These are phyloP conservation scores for Wallemia ichthyophaga DNA, from an alignment of 1,284 basidiomycete genomes.

Conservation along the genomic window DNA sequence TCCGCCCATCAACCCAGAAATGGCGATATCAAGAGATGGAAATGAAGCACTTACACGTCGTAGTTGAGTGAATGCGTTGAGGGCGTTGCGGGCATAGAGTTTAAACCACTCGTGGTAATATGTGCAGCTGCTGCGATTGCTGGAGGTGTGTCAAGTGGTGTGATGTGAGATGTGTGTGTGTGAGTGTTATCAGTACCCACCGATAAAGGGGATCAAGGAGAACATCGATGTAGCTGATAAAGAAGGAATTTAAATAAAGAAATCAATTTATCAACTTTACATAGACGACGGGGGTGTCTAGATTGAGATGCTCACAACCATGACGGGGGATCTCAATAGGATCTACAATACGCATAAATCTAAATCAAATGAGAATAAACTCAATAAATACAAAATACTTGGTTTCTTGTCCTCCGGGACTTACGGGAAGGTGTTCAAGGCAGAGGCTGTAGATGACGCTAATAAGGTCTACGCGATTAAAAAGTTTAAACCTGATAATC, in stretches of 20 bases:
- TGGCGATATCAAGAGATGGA: too few species aligned
- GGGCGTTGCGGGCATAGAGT: too few species aligned
- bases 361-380: constrained; percentile 5
- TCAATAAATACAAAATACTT: constrained; percentile 60
- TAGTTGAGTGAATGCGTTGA: too few species aligned
- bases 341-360: background rate
- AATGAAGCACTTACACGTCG: too few species aligned
- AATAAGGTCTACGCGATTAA: constrained; percentile 71
- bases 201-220: background rate
- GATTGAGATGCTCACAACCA: background rate
- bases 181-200: too few species aligned
- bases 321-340: background rate
- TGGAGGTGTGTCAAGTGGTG: too few species aligned
- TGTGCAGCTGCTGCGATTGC: too few species aligned
- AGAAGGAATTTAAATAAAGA: background rate
- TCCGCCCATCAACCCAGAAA: too few species aligned
- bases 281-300: background rate
- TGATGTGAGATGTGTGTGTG: too few species aligned
- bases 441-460: constrained; percentile 26
- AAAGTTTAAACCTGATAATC: constrained; percentile 98
- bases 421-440: constrained; percentile 94
- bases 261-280: background rate
- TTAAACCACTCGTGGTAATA: too few species aligned
- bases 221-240: background rate
- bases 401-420: constrained; percentile 96